Evolutionary conservation across 371 early-diverging fungal genomes (phyloP).

Genomic region (Mucor indicus): DNA sequence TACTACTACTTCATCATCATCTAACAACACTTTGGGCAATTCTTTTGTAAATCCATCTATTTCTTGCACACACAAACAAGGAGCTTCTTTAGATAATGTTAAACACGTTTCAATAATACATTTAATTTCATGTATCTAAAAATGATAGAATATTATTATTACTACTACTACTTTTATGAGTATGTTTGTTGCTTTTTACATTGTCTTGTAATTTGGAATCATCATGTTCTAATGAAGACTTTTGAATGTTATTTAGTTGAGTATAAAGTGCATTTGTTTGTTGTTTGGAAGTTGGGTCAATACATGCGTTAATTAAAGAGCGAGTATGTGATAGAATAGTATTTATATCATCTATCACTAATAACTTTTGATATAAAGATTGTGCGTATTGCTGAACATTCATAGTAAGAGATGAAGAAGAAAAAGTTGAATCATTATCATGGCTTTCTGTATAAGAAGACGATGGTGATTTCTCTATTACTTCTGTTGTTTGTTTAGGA

Average conservation of each 20-base stretch:
- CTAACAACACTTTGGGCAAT: not conserved
- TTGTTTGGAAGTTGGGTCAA: too few species aligned
- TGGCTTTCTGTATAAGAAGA: too few species aligned
- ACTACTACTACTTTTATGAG: not conserved
- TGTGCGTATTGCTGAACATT: too few species aligned
- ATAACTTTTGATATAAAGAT: too few species aligned
- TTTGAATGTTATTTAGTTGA: conserved; percentile 2
- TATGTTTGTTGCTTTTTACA: not conserved
- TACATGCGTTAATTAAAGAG: too few species aligned
- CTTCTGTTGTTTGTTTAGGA: not conserved
- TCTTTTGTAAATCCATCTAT: conserved; percentile 17
- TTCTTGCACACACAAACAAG: not conserved
- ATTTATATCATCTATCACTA: too few species aligned
- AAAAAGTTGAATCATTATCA: too few species aligned
- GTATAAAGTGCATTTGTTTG: too few species aligned
- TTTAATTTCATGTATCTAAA: conserved; percentile 3
- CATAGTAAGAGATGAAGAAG: too few species aligned
- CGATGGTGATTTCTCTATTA: too few species aligned
- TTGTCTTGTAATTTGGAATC: not conserved
- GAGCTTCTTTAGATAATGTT: not conserved
- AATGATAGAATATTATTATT: not conserved
- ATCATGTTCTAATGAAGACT: not conserved
- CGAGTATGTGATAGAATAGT: too few species aligned
- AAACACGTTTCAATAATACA: conserved; percentile 3
- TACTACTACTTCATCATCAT: not conserved